Evolutionary conservation across 495 filamentous ascomycete genomes (phyloP), one percentile per base, ranked within the genome.

Genomic region (Penicillium soppii): DNA sequence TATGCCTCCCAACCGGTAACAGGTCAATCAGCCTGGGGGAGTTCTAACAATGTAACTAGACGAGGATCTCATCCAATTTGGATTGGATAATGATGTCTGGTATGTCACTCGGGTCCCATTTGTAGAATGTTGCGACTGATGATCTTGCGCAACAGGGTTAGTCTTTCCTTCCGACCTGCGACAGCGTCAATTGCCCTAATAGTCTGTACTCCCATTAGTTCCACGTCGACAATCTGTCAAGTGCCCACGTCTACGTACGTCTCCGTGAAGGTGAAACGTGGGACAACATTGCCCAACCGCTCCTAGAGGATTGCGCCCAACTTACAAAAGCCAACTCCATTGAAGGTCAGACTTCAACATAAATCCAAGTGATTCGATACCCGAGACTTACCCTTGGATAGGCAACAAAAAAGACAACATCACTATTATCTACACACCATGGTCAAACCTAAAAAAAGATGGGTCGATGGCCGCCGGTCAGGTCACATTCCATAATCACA

Each of bases 351-450:
- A 52, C 29, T 9, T 43, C 35, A 8, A 22, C 20, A 38, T 21
- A 10, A 26, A 7, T 7, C 26, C 44, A 25, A 52, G 6, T 7
- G 30, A 40, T 16, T 19, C 19, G 9, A 2, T 5, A 4, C 26
- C 17, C 15, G 10, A 40, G 13, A n/a, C 38, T 59, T 36, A 54
- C 43, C 12, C 43, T 37, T 7, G 32, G 9, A 17, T 41, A 89
- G 87, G 94, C 50, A 98, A 97, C 73, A 98, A 98, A 72, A 97
- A 97, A 73, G 94, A 97, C 61, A 97, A 97, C 69, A 78, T 97
- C 52, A 95, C 89, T 13, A 72, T 98, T 48, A 92, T 98, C 58
- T 98, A 97, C 71, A 98, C 94, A 3, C 95, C 94, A 16, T 97
- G 95, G 95, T 88, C 90, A 33, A 98, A 98, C 63, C 84, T 98